Evolutionary conservation across 139 green algal species (phyloP), one percentile per base, ranked within the genome.

Genomic region (Tetraselmis striata): DNA sequence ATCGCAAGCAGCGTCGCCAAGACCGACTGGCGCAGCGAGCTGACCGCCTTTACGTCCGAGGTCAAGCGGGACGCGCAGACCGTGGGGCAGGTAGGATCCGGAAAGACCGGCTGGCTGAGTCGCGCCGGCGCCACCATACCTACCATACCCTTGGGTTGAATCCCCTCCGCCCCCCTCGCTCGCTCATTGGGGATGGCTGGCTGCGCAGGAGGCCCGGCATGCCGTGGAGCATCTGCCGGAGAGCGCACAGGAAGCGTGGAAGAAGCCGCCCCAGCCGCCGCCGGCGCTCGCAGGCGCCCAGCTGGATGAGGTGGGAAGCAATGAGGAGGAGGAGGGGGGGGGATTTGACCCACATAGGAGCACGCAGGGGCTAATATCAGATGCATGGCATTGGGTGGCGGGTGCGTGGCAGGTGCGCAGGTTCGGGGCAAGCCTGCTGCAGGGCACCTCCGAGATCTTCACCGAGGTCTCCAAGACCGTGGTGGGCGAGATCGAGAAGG

Each of bases 1-100:
- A 67, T 67, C 5, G 45, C 45, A 18, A 67, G 79, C 80, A 83
- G 84, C 31, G 75, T 96, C 29, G 67, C 84, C 28, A 84, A 94
- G 26, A 95, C 91, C 0, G 91, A 96, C 80, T 96, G 93, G 93
- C 83, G 86, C 23, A 85, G 76, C 22, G 93, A 96, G 86, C 82
- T 96, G 23, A 76, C 85, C 79, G 84, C 89, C 0, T 94, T 96
- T 75, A 86, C 87, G 28, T 85, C 91, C 18, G 92, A 92, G 29
- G 86, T 94, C 0, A 81, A 87, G 22, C 88, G 92, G 77, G 93
- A 96, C 27, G 84, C 84, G 1, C 87, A 91, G 26, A 84, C 85
- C 26, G 31, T 92, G 0, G 85, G 80, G 26, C 67, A 85, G 59
- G 27, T 58, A 31, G 83, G n/a, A n/a, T n/a, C n/a, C n/a, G n/a